Evolutionary conservation across 2,329 filamentous ascomycete genomes (phyloP).

Genomic region (Pseudomassariella vexata): DNA sequence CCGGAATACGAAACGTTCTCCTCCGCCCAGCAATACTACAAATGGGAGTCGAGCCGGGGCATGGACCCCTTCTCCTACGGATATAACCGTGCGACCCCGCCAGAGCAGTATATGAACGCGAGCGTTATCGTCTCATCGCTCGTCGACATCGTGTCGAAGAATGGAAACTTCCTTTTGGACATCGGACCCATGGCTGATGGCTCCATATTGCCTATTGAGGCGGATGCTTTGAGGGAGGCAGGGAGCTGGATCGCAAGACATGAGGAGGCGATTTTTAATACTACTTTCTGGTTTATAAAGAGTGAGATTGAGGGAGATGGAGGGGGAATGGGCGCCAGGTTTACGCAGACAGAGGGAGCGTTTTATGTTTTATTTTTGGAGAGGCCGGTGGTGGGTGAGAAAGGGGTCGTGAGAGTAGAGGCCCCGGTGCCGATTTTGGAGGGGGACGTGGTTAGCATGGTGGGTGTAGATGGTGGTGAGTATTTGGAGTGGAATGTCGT

Average conservation of each 20-base stretch:
- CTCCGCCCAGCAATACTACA: conserved; percentile 42
- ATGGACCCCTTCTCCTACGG: conserved; percentile 57
- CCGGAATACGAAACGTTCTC: conserved; percentile 50
- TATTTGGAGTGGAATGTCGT: conserved; percentile 16
- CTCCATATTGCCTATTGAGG: conserved; percentile 42
- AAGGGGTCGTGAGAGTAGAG: conserved; percentile 38
- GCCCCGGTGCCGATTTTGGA: conserved; percentile 28
- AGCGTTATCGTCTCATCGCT: conserved; percentile 36
- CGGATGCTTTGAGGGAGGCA: conserved; percentile 40
- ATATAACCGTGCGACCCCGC: conserved; percentile 50
- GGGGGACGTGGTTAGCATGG: conserved; percentile 39
- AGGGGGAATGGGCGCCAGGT: conserved; percentile 42
- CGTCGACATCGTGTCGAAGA: conserved; percentile 23
- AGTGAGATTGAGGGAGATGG: conserved; percentile 15
- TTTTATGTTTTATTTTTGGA: conserved; percentile 37
- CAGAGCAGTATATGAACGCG: conserved; percentile 45
- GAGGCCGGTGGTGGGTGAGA: conserved; percentile 27
- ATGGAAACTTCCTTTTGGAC: conserved; percentile 47
- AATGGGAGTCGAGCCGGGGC: conserved; percentile 55
- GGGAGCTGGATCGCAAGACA: conserved; percentile 49
- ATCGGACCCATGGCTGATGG: conserved; percentile 52
- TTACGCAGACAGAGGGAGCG: conserved; percentile 44
- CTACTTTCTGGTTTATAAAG: conserved; percentile 38
- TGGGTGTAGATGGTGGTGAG: conserved; percentile 27
- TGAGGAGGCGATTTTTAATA: conserved; percentile 50